A percentile compares a stretch with the other conserved stretches of the same genome.
phyloP scores from a whole-genome alignment of 1,139 yeast species.

The Pichia norvegensis region DNA sequence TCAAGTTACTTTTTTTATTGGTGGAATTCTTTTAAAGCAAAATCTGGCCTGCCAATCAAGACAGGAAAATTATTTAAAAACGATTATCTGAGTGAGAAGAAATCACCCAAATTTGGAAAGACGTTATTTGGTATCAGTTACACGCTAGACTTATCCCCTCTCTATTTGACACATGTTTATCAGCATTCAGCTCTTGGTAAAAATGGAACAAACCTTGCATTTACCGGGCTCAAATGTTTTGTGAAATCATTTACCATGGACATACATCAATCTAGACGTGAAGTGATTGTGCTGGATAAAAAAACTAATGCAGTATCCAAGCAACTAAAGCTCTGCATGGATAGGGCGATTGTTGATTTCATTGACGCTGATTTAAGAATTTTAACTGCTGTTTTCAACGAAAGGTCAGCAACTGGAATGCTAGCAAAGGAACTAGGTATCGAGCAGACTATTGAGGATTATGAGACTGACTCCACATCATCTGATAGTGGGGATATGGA shows the following conservation, averaged over 20 bases:
- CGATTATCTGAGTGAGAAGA: constrained; percentile 27
- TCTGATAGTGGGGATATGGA: constrained; percentile 15
- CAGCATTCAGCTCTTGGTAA: constrained; percentile 45
- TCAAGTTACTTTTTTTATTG: constrained; percentile 65
- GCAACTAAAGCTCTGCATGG: constrained; percentile 56
- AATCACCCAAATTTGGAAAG: constrained; percentile 59
- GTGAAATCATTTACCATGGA: constrained; percentile 63
- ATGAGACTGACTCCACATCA: constrained; percentile 16
- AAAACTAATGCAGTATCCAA: constrained; percentile 50
- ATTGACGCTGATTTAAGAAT: constrained; percentile 67
- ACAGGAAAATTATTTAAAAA: constrained; percentile 56
- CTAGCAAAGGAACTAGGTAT: constrained; percentile 39
- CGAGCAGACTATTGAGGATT: constrained; percentile 13
- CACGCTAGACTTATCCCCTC: constrained; percentile 62
- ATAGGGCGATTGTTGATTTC: constrained; percentile 69
- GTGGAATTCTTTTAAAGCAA: constrained; percentile 75
- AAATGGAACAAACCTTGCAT: constrained; percentile 43
- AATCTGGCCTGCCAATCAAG: constrained; percentile 66
- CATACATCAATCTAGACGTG: constrained; percentile 76
- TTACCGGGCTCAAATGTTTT: constrained; percentile 76
- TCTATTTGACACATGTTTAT: constrained; percentile 66
- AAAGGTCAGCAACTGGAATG: constrained; percentile 41
- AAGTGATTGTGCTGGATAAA: constrained; percentile 44
- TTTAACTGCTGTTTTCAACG: constrained; percentile 58
- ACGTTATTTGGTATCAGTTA: constrained; percentile 78